Conservation (phyloP, 805 yeast species). For the Ogataea pilisensis region DNA sequence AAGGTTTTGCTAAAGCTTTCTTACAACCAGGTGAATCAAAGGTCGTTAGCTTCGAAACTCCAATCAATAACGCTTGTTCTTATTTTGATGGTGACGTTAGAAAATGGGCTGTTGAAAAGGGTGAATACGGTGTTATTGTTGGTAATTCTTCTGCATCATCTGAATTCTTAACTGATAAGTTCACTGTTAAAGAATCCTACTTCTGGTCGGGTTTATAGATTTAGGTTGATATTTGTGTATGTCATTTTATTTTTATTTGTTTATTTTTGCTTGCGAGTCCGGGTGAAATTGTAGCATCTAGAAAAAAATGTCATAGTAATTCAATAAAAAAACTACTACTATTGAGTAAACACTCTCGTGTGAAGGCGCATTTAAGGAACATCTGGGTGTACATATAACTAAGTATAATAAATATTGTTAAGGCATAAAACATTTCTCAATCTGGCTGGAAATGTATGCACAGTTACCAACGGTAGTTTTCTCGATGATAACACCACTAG, state of each 20-base stretch:
- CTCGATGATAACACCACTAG: constrained; percentile 7
- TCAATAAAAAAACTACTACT: too few species aligned
- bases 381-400: neutral
- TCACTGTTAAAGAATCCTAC: constrained; percentile 5
- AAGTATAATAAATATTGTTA: too few species aligned
- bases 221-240: too few species aligned
- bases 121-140: constrained; percentile 44
- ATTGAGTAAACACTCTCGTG: too few species aligned
- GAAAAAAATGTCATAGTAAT: too few species aligned
- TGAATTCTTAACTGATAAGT: constrained; percentile 5
- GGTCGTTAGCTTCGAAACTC: constrained; percentile 35
- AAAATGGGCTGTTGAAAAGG: constrained; percentile 51
- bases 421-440: constrained; percentile 14
- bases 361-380: too few species aligned
- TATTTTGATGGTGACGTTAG: constrained; percentile 47
- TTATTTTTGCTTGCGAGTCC: too few species aligned
- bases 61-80: constrained; percentile 48
- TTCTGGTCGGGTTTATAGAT: constrained; percentile 13
- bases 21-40: constrained; percentile 42
- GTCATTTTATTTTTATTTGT: too few species aligned
- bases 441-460: neutral
- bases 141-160: constrained; percentile 32
- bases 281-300: too few species aligned
- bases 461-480: constrained; percentile 3
- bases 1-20: constrained; percentile 49